Evolutionary conservation across 306 rosid genomes (phyloP), one percentile per base, ranked within the genome.

Genomic region (Glycine tomentella): DNA sequence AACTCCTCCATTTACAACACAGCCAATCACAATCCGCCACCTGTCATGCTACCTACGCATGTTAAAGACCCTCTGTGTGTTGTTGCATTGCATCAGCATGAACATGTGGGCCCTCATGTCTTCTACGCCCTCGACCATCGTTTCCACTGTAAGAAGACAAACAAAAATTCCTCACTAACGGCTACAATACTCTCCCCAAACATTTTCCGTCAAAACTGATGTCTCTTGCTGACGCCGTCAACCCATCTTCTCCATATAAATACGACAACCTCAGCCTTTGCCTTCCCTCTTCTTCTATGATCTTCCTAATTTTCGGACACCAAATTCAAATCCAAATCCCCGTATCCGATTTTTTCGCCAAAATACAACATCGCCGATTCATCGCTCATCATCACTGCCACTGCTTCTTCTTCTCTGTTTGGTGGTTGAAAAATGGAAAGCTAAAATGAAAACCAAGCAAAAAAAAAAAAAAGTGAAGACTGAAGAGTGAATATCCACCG

Each of bases 21-120:
- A n/a, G 0, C 87, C 82, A 89, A 86, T 50, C 0, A 77, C 0
- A 72, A 2, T 0, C 0, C 2, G 69, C 79, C 92, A 92, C 89
- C 89, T 84, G 66, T 16, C 8, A 46, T 58, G 12, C 68, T 25
- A 25, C 31, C 31, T 25, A 25, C 31, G 31, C 31, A 25, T 2
- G 31, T 25, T 25, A 25, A 25, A 25, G 31, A 25, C 1, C 31
- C 31, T 42, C 55, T 15, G 58, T 45, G 42, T 25, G 31, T 1
- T 25, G 31, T 50, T 44, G 9, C 74, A 58, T 69, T 76, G 57
- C 89, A 87, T 80, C 84, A 84, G 20, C 87, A 72, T 76, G 69
- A 75, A 90, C 98, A 93, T 80, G 86, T 84, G 92, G 97, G 49
- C 84, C 97, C 90, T 5, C 33, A 13, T 90, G 94, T 91, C 90